Evolutionary conservation across 2,329 filamentous ascomycete species (phyloP), one percentile per base, ranked within the genome.

Genomic region (Talaromyces islandicus): DNA sequence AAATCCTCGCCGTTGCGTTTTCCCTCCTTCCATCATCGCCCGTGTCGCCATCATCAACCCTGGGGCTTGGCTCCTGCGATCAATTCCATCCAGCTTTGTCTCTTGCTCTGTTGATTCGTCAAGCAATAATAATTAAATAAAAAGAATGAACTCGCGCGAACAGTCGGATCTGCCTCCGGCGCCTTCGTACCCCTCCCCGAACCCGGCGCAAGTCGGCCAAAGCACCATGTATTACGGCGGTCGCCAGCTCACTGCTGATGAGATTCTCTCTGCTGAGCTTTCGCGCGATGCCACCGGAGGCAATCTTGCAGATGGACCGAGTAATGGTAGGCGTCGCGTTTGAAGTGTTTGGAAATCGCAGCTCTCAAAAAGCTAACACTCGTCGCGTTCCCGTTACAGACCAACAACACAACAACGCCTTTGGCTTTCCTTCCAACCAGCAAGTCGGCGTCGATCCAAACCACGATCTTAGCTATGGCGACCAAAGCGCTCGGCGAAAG

Each of bases 401-500:
- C 56, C 75, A 75, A 61, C 73, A 73, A 62, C 71, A 76, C 63
- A 68, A 75, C 59, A 71, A 74, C 69, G 69, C 77, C 68, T 69
- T 76, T 24, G 73, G 76, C 62, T 77, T 78, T 62, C 68, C 76
- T 12, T 73, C 76, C 9, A 76, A 73, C 61, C 74, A 77, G 60
- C 76, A 78, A 63, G 74, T 76, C 12, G 74, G 74, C 35, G 73
- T 77, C 57, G 77, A 79, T 59, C 76, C 75, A 14, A 76, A 79
- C 62, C 75, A 79, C 57, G 73, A 80, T 56, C 62, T 83, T 64
- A 78, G 75, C 64, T 81, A 83, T 67, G 81, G 81, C 43, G 86
- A 88, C 64, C 81, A 81, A 61, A 85, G 86, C 11, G 84, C 87
- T 14, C 88, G 88, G 0, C 81, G 88, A 63, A 94, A 94, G 72